Conservation (phyloP, 208 protist genomes). For the Trypanosomatidae sp. region DNA sequence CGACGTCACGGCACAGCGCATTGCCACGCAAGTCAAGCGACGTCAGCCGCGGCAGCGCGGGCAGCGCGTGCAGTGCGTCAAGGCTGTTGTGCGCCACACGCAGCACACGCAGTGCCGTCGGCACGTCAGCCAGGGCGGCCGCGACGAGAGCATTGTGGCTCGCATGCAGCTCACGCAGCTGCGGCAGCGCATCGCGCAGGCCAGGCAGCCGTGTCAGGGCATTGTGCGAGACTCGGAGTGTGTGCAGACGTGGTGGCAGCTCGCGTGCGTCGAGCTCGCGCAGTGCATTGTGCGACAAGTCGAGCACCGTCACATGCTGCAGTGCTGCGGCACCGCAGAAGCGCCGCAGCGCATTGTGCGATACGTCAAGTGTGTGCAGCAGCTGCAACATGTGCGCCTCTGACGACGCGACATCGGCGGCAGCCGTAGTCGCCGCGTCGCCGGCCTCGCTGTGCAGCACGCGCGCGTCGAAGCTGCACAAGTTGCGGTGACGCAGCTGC, state of each 20-base stretch:
- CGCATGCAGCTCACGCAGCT: slow-evolving; percentile 36
- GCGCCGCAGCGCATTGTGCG: slow-evolving; percentile 49
- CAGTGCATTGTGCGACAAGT: slow-evolving; percentile 63
- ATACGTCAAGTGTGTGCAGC: slow-evolving; percentile 54
- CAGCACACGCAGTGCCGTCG: slow-evolving; percentile 20
- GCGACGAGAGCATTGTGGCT: slow-evolving; percentile 46
- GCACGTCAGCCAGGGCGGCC: slow-evolving; percentile 17
- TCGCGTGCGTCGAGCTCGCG: slow-evolving; percentile 12
- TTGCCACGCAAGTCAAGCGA: slow-evolving; percentile 57
- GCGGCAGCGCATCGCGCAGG: slow-evolving; percentile 17
- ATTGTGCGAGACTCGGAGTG: slow-evolving; percentile 47
- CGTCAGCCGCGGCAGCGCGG: slow-evolving; percentile 12
- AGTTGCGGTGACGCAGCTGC: no score
- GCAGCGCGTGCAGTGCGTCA: slow-evolving; percentile 20
- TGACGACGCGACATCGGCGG: no score
- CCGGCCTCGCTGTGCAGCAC: no score
- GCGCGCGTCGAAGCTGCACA: no score
- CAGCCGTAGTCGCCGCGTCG: no score
- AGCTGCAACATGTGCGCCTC: no score
- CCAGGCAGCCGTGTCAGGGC: slow-evolving; percentile 16
- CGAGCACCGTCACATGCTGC: slow-evolving; percentile 20
- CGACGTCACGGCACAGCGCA: no score
- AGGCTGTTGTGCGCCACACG: slow-evolving; percentile 27
- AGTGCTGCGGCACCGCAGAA: slow-evolving; percentile 46
- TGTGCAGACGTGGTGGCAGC: slow-evolving; percentile 23